Evolutionary conservation across 192 early-diverging fungal species (phyloP), one percentile per base, ranked within the genome.

Genomic region (Coemansia sp.): DNA sequence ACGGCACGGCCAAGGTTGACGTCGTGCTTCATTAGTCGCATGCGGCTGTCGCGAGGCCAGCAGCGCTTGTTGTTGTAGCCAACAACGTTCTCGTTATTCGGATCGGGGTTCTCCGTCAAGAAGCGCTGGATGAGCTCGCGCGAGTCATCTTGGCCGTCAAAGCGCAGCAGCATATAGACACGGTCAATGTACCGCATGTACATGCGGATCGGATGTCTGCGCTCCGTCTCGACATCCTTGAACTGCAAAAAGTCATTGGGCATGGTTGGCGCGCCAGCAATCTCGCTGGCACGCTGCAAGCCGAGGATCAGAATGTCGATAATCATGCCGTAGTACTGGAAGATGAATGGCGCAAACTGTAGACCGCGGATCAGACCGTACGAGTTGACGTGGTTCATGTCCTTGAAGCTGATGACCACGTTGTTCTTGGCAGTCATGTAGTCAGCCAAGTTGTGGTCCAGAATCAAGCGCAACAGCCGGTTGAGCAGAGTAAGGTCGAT

Each of bases 341-440:
- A 96, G 60, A 99, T 93, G 74, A 99, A 99, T 31, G 93, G 93
- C 40, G 94, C 93, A 70, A 99, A 99, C 80, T 99, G 98, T 62
- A 99, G 89, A 57, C 98, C 98, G 71, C 97, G 93, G 70, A 99
- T 94, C 43, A 99, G 86, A 67, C 98, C 98, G 76, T 94, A 97
- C 24, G 95, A 88, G 80, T 99, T 99, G 52, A 97, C 93, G 79
- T 99, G 98, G 84, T 94, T 95, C 98, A 99, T 99, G 71, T 99
- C 98, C 87, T 98, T 99, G 88, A 97, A 99, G 69, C 90, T 96
- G 59, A 99, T 79, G 15, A 93, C 94, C 41, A 99, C 92, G 86
- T 99, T 99, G 87, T 99, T 99, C 87, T 99, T 99, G 71, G 96
- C 95, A 0, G 98, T 97, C 90, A 98, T 96, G 77, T 99, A 99